Evolutionary conservation across 2,329 filamentous ascomycete genomes (phyloP), one percentile per base, ranked within the genome.

Genomic region (Nigrospora sphaerica): DNA sequence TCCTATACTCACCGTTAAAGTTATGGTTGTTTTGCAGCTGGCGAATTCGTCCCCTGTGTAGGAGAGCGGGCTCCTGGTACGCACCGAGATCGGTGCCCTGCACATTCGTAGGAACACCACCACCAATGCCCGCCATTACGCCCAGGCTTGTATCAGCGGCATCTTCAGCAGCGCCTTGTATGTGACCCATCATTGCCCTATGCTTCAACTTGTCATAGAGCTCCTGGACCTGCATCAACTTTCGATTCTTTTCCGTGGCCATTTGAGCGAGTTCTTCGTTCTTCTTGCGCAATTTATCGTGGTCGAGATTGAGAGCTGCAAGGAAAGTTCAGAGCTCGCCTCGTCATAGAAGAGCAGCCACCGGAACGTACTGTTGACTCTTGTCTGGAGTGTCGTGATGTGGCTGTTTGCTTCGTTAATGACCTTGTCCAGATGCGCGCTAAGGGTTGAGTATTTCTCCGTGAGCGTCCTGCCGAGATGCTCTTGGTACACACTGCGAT

Each of bases 351-450:
- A 37, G 12, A 37, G 14, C 41, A 14, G 17, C 16, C 12, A 5
- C 4, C 13, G 19, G n/a, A 7, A 57, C 73, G 46, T 51, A 86
- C 86, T 72, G 47, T 77, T 68, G 23, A 91, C 61, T 57, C 81
- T 85, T 31, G 79, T 76, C 44, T 85, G 81, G 13, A 93, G 66
- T 36, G 65, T 74, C 19, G 77, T 73, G 46, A 92, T 85, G 57
- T 92, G 81, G 1, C 78, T 64, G 57, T 92, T 90, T 9, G 88
- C 86, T 50, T 92, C 83, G 51, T 82, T 78, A 39, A 90, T 77
- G 1, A 87, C 71, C 55, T 85, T 85, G 55, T 93, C 85, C 59
- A 90, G 75, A 38, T 87, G 78, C 12, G 74, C 66, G 53, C 73
- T 85, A 14, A 93, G 67, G 3, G 63, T 70, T 1, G 74, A 68